Evolutionary conservation across 768 basidiomycete species (phyloP), one percentile per base, ranked within the genome.

Genomic region (Astraeus odoratus): DNA sequence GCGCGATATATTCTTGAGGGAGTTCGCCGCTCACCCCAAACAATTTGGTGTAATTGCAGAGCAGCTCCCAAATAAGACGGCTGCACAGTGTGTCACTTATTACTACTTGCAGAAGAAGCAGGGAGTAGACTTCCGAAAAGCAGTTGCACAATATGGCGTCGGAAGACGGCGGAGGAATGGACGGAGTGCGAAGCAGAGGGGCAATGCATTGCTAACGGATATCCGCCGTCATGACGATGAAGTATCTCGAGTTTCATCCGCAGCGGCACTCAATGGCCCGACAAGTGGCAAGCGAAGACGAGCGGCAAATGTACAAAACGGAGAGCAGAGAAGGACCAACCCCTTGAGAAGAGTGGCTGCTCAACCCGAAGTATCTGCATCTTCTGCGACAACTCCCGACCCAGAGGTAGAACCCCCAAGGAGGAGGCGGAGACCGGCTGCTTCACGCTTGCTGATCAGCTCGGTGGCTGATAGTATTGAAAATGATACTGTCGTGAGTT

Each of bases 91-190:
- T 59, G 87, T 97, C 37, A 78, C 84, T 39, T 95, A 81, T 66
- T 98, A 97, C 66, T 98, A 98, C 63, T 70, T 95, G 41, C 88
- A 93, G 68, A 98, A 97, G 75, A 91, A 92, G 67, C 76, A 75
- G 54, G 65, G 75, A 29, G 88, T 93, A 57, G 85, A 93, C 65
- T 94, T 92, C 66, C 79, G 87, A 45, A 78, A 81, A 52, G 79
- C 86, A 13, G 73, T 90, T 19, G 68, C 79, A 38, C 77, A 76
- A 53, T 76, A 78, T 51, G 82, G 78, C 12, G 76, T 80, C 1
- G 80, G 76, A 48, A 83, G 83, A 57, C 75, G 84, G 34, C 77
- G 74, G 54, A 73, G 83, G 42, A 66, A 64, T 12, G 75, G 76
- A 18, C 68, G 78, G 24, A 59, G 58, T 55, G 60, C 63, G n/a